phyloP scores from a whole-genome alignment of 2,329 filamentous ascomycete species.

The Aspergillus carbonarius region DNA sequence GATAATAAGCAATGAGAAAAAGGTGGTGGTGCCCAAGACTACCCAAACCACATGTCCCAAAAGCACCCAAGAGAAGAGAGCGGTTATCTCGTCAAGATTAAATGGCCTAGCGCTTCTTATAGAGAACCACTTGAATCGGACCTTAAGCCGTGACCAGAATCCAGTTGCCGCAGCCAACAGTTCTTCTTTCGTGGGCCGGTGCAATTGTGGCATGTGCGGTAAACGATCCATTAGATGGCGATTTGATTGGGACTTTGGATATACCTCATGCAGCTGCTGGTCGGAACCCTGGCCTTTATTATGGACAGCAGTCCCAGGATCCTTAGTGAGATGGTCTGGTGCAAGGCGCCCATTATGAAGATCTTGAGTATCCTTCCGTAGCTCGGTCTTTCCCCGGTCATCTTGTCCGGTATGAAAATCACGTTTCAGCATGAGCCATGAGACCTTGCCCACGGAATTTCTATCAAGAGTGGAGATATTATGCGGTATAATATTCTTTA shows the following conservation, averaged over 20 bases:
- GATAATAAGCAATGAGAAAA: conserved; percentile 87
- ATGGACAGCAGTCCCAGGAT: conserved; percentile 8
- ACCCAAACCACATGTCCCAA: conserved; percentile 94
- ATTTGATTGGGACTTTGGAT: conserved; percentile 22
- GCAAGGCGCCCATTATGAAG: conserved; percentile 15
- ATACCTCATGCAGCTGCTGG: conserved; percentile 17
- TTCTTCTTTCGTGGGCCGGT: conserved; percentile 91
- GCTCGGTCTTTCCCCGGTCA: conserved; percentile 15
- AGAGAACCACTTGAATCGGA: conserved; percentile 96
- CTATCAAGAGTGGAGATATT: conserved; percentile 18
- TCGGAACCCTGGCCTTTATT: conserved; percentile 26
- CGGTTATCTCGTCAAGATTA: conserved; percentile 94
- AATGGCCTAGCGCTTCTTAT: conserved; percentile 92
- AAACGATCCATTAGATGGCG: conserved; percentile 58
- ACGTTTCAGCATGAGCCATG: conserved; percentile 29
- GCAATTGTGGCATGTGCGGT: conserved; percentile 69
- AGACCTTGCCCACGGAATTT: conserved; percentile 15
- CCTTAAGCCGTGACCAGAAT: conserved; percentile 85
- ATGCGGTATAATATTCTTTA: conserved; percentile 33
- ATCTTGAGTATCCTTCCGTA: conserved; percentile 16
- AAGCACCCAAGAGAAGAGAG: conserved; percentile 92
- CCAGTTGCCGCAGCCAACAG: conserved; percentile 86
- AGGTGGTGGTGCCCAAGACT: conserved; percentile 93
- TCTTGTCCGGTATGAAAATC: conserved; percentile 32
- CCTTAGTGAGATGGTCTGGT: conserved; percentile 1